Evolutionary conservation across 1,284 basidiomycete species (phyloP), one percentile per base, ranked within the genome.

Genomic region (Cutaneotrichosporon spelunceum): DNA sequence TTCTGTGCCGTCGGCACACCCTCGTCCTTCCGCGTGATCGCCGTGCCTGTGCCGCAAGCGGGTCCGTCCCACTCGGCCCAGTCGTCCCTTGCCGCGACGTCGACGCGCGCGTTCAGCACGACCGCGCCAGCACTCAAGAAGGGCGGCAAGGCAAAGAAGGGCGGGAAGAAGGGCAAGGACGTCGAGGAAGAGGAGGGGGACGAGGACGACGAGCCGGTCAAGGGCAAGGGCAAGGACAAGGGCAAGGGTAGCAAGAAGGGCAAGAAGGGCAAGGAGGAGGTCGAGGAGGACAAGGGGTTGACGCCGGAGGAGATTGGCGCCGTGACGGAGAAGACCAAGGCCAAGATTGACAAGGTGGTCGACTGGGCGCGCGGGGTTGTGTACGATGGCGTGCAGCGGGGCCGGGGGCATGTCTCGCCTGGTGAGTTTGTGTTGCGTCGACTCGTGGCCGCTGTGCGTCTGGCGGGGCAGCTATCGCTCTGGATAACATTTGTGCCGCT

Each of bases 371-470:
- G 67, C 58, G 69, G 71, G 4, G 59, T 72, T 1, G 70, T 73
- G 1, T 79, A 68, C 65, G 78, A 79, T 45, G 73, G 73, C 34
- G 77, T 79, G 0, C 76, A 79, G 63, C 63, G 78, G 14, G 75
- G 72, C 3, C 63, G 72, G 30, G 78, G 78, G 1, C 66, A 74
- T 34, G 72, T 79, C 9, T 70, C 70, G 11, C 77, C 78, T 56
- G 71, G 78, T 79, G 55, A 53, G 76, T 67, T 19, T 10, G 27
- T 50, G 24, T 5, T 29, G n/a, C n/a, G 10, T 19, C 39, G 16
- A 10, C 3, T 27, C 21, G n/a, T n/a, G n/a, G n/a, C n/a, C n/a
- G n/a, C n/a, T n/a, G n/a, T n/a, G n/a, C n/a, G n/a, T n/a, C n/a
- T n/a, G n/a, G n/a, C n/a, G n/a, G n/a, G n/a, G n/a, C n/a, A n/a